Evolutionary conservation across 2,329 filamentous ascomycete genomes (phyloP).

Genomic region (Xylariaceae sp.): DNA sequence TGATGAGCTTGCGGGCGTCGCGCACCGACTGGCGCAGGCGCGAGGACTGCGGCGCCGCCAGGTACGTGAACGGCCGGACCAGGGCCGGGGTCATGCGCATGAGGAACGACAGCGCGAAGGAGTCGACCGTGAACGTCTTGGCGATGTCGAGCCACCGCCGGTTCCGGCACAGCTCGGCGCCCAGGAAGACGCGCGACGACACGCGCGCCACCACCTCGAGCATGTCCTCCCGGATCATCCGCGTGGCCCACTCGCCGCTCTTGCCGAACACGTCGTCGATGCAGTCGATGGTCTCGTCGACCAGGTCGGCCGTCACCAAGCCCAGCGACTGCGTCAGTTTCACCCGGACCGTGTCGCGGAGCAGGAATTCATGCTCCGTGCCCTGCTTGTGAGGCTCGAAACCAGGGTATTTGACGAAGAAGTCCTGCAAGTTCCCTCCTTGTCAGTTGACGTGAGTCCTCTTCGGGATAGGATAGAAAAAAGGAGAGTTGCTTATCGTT

Average conservation of each 20-base stretch:
- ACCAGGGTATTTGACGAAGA: slow-evolving; percentile 30
- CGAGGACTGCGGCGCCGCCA: slow-evolving; percentile 38
- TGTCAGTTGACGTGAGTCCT: neutral
- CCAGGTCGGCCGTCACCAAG: slow-evolving; percentile 31
- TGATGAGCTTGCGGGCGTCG: slow-evolving; percentile 33
- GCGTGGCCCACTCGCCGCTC: slow-evolving; percentile 35
- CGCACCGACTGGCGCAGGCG: slow-evolving; percentile 34
- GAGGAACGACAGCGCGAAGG: slow-evolving; percentile 31
- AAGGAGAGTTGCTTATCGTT: neutral
- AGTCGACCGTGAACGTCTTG: slow-evolving; percentile 38
- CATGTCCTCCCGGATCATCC: slow-evolving; percentile 32
- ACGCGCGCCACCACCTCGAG: slow-evolving; percentile 42
- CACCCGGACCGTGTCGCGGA: slow-evolving; percentile 29
- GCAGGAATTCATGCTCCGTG: slow-evolving; percentile 22
- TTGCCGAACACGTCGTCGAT: slow-evolving; percentile 32
- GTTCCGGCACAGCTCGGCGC: slow-evolving; percentile 39
- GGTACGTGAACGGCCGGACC: slow-evolving; percentile 38
- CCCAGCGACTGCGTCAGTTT: slow-evolving; percentile 32
- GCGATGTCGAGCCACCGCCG: slow-evolving; percentile 41
- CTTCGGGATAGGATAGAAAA: neutral
- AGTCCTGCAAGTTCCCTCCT: slow-evolving; percentile 23
- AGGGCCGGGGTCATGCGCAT: slow-evolving; percentile 37
- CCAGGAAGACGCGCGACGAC: slow-evolving; percentile 45
- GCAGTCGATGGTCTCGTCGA: slow-evolving; percentile 31
- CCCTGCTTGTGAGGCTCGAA: slow-evolving; percentile 28